Conservation (phyloP, 345 rosid species). For the Orychophragmus violaceus region DNA sequence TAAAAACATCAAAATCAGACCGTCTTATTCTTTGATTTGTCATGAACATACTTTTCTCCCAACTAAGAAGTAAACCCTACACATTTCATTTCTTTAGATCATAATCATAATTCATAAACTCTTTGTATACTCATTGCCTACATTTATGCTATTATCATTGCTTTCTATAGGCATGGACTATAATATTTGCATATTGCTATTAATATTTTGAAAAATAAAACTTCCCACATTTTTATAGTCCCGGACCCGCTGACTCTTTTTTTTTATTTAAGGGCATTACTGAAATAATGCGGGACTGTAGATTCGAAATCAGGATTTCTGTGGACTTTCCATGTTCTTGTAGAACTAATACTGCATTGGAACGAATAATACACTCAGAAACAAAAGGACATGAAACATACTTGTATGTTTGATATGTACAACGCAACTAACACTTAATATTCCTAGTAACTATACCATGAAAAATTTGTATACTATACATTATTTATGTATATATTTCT, state of each 20-base stretch:
- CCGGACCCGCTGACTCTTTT: neutral
- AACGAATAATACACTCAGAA: neutral
- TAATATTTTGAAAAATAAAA: conserved; percentile 5
- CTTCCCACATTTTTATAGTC: neutral
- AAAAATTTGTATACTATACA: neutral
- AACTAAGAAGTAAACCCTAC: conserved; percentile 31
- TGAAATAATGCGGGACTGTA: neutral
- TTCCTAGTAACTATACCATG: too few relatives aligned
- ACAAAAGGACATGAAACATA: neutral
- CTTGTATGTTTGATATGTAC: neutral
- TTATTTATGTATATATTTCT: neutral
- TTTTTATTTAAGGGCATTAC: neutral
- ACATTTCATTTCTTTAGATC: conserved; percentile 25
- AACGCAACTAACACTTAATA: neutral
- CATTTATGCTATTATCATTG: conserved; percentile 35
- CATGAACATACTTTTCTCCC: conserved; percentile 23
- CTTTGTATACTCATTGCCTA: conserved; percentile 33
- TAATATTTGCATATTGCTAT: conserved; percentile 22
- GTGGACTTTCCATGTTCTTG: conserved; percentile 14
- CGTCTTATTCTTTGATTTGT: conserved; percentile 23
- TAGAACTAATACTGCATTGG: neutral
- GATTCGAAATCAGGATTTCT: conserved; percentile 3
- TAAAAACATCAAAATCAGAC: conserved; percentile 24
- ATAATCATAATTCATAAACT: neutral
- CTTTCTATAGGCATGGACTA: conserved; percentile 31